Evolutionary conservation across 2,329 filamentous ascomycete species (phyloP), one percentile per base, ranked within the genome.

Genomic region (Thielaviopsis ethacetica): DNA sequence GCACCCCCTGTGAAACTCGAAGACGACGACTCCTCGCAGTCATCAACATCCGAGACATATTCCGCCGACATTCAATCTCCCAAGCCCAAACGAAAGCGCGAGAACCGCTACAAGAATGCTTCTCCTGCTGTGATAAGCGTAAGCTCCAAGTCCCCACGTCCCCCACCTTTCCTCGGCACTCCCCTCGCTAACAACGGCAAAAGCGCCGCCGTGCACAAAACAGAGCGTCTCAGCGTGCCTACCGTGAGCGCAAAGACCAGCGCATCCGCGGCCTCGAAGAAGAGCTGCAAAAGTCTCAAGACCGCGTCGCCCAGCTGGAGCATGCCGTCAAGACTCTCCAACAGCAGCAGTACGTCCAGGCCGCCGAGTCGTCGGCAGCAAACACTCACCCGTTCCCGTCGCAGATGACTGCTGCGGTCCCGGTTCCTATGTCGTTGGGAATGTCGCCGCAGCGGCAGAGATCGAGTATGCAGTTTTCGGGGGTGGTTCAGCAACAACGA

Each of bases 51-150:
- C 17, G 75, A 75, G 63, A 34, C 47, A 57, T 27, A n/a, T 7
- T 34, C 27, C 47, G 15, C n/a, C 55, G 50, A 51, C 19, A 57
- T 15, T 2, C 26, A 51, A 24, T 17, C 44, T 1, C 65, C 70
- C 0, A 68, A 71, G 3, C 66, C 72, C 41, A 77, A 77, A 66
- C 69, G 74, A 58, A 77, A 75, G 65, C 71, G 75, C 1, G 75
- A 77, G 63, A 78, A 77, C 66, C 70, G 76, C 54, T 78, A 79
- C 63, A 76, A 77, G 65, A 76, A 78, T 59, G 75, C 75, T 1
- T 73, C 75, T 1, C 73, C 74, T 0, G 73, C 74, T 5, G 75
- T 77, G 13, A 67, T 77, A 59, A 75, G 71, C 59, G 75, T 77
- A 70, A 67, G 74, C 60, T 15, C 13, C 19, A 52, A 22, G 13